Evolutionary conservation across 345 rosid genomes (phyloP).

Genomic region (Salix koriyanagi): DNA sequence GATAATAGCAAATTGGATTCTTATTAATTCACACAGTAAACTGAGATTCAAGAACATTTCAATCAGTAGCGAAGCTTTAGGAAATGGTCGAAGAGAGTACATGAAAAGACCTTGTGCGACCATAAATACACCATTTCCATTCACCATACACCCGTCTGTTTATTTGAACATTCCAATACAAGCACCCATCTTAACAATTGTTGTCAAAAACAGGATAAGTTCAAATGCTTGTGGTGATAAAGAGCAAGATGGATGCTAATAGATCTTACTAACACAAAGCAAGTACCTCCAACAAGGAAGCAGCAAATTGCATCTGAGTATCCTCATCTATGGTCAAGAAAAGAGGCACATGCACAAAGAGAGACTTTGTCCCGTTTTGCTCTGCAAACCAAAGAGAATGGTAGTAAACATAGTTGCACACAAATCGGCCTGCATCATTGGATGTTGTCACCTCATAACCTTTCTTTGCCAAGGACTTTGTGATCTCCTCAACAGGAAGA

Average conservation of each 20-base stretch:
- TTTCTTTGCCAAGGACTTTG: conserved; percentile 53
- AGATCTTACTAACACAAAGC: conserved; percentile 44
- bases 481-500: conserved; percentile 59
- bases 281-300: conserved; percentile 89
- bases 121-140: conserved; percentile 15
- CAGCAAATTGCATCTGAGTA: conserved; percentile 84
- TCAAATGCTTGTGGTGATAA: conserved; percentile 9
- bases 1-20: conserved; percentile 9
- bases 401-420: conserved; percentile 94
- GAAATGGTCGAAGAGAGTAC: conserved; percentile 17
- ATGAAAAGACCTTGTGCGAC: conserved; percentile 5
- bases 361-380: conserved; percentile 62
- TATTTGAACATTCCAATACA: conserved; percentile 32
- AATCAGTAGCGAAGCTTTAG: neutral
- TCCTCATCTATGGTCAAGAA: conserved; percentile 83
- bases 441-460: conserved; percentile 80
- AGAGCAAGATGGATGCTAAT: conserved; percentile 13
- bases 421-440: conserved; percentile 93
- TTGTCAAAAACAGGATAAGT: conserved; percentile 14
- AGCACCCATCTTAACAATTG: conserved; percentile 14
- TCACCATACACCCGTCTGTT: conserved; percentile 23
- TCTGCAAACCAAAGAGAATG: conserved; percentile 92
- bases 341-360: conserved; percentile 94
- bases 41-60: conserved; percentile 9
- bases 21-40: conserved; percentile 33